Evolutionary conservation across 2,329 filamentous ascomycete genomes (phyloP), one percentile per base, ranked within the genome.

Genomic region (Trichophyton equinum): DNA sequence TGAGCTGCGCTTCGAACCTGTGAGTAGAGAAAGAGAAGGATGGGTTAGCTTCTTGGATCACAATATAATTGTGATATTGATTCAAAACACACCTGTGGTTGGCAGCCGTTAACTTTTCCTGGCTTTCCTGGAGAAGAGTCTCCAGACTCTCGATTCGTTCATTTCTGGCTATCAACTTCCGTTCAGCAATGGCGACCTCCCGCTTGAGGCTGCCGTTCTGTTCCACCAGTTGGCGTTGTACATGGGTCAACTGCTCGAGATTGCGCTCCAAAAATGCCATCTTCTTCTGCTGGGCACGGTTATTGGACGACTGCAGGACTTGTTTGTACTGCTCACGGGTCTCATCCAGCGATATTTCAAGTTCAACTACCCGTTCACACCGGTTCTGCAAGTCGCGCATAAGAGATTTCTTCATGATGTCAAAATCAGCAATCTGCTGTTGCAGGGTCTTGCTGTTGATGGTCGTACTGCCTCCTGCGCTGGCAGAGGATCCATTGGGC

Each of bases 261-360:
- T 99, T 99, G 71, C 94, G 87, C 79, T 99, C 94, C 58, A 99
- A 78, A 82, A 99, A 99, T 15, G 94, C 95, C 89, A 99, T 97
- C 83, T 99, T 99, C 87, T 99, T 99, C 77, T 99, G 94, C 78
- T 99, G 94, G 25, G 94, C 92, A 62, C 94, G 88, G 80, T 95
- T 97, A 80, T 99, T 99, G 67, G 90, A 96, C 57, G 90, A 94
- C 61, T 92, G 87, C 62, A 99, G 82, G 63, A 99, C 94, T 69
- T 96, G 96, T 80, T 99, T 97, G 79, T 99, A 99, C 77, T 99
- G 94, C 79, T 99, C 94, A 61, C 94, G 85, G 0, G 94, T 96
- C 79, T 96, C 91, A 71, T 99, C 94, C 58, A 99, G 82, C 40
- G 89, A 95, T 70, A 99, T 99, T 76, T 99, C 94, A 30, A 99